Percentiles rank a stretch among this genome's conserved stretches.
Evolutionary conservation across 768 basidiomycete species (phyloP).

Genomic region (Paxillus involutus): DNA sequence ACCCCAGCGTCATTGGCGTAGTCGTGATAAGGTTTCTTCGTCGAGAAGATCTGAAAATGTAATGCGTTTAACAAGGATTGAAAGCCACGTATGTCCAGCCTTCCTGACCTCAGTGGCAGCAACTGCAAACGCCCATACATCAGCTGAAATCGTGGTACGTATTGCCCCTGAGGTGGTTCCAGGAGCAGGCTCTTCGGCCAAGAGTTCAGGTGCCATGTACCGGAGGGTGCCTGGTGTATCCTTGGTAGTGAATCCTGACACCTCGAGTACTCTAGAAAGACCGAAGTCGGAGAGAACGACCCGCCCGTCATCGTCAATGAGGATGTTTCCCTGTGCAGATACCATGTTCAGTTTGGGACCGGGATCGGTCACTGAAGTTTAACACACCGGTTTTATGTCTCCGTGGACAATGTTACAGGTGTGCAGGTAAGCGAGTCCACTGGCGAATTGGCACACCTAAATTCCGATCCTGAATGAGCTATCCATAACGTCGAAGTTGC

Average conservation of each 20-base stretch:
- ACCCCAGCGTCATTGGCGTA: constrained; percentile 13
- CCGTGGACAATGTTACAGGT: constrained; percentile 29
- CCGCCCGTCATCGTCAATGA: constrained; percentile 31
- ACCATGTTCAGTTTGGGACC: not conserved
- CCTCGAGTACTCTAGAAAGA: constrained; percentile 36
- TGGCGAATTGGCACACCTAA: constrained; percentile 22
- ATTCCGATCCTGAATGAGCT: not conserved
- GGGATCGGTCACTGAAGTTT: not conserved
- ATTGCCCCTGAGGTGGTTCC: constrained; percentile 12
- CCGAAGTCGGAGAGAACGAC: constrained; percentile 41
- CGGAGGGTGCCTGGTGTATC: constrained; percentile 35
- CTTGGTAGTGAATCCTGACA: constrained; percentile 36
- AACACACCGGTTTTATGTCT: constrained; percentile 37
- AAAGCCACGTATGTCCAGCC: not conserved
- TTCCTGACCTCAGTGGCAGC: constrained; percentile 33
- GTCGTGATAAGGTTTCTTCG: constrained; percentile 18
- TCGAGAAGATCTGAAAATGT: constrained; percentile 22
- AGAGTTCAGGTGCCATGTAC: constrained; percentile 41
- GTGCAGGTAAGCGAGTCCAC: constrained; percentile 26
- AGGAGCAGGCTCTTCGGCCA: constrained; percentile 12
- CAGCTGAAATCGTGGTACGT: constrained; percentile 26
- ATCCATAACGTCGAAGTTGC: not conserved
- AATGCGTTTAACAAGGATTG: not conserved
- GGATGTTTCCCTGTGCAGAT: constrained; percentile 34
- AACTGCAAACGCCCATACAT: constrained; percentile 39